phyloP scores from a whole-genome alignment of 2,329 filamentous ascomycete genomes.

The Bipolaris zeicola region DNA sequence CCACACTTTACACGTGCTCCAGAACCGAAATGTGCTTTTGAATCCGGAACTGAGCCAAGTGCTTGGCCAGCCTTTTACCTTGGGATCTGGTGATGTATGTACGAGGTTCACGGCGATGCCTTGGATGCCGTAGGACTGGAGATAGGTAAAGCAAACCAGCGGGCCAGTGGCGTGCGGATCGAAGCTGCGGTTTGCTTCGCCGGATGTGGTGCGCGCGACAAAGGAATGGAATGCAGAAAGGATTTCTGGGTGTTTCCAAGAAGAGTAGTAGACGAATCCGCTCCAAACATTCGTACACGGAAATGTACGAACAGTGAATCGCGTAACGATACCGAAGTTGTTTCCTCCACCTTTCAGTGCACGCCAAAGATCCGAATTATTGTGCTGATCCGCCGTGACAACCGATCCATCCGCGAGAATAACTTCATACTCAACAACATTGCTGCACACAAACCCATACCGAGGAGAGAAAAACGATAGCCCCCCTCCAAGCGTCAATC shows the following conservation, averaged over 20 bases:
- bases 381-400: conserved; percentile 33
- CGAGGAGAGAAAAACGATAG: conserved; percentile 43
- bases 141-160: conserved; percentile 62
- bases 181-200: conserved; percentile 17
- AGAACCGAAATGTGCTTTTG: conserved; percentile 39
- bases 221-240: conserved; percentile 17
- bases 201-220: conserved; percentile 8
- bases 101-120: conserved; percentile 53
- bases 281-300: conserved; percentile 40
- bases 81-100: conserved; percentile 44
- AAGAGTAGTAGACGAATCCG: conserved; percentile 32
- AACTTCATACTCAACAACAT: conserved; percentile 42
- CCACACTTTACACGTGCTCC: conserved; percentile 44
- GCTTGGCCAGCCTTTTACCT: conserved; percentile 35
- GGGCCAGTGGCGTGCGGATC: conserved; percentile 54
- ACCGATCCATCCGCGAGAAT: conserved; percentile 46
- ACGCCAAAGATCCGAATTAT: conserved; percentile 36
- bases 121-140: conserved; percentile 62
- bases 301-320: conserved; percentile 29
- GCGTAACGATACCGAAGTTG: conserved; percentile 48
- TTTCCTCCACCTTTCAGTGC: conserved; percentile 46
- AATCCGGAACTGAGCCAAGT: conserved; percentile 44
- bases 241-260: conserved; percentile 16
- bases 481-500: conserved; percentile 46
- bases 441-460: conserved; percentile 42